phyloP scores from a whole-genome alignment of 2,329 filamentous ascomycete genomes.

The Endocalyx cinctus region DNA sequence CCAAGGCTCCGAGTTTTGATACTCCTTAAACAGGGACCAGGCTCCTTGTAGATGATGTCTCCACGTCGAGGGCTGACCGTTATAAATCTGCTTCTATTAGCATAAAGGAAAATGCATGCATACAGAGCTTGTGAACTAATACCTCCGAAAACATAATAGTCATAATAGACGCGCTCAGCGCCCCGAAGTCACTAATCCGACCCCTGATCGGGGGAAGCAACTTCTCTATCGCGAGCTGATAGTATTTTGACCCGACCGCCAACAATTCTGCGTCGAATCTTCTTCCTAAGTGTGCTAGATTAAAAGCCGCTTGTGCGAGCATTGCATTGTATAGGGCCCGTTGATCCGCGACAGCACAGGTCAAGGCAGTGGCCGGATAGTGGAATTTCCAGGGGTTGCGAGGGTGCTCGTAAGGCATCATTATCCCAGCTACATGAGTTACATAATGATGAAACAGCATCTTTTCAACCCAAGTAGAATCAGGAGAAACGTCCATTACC shows the following conservation, averaged over 20 bases:
- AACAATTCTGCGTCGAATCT: not conserved
- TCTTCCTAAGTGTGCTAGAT: not conserved
- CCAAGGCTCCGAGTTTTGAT: not conserved
- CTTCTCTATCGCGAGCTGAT: no score
- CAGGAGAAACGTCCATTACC: not conserved
- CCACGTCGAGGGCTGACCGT: not conserved
- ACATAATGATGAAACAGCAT: conserved; percentile 2
- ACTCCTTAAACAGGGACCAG: not conserved
- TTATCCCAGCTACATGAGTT: conserved; percentile 1
- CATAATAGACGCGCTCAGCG: not conserved
- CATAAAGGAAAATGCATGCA: not conserved
- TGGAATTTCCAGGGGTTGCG: conserved; percentile 2
- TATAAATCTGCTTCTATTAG: not conserved
- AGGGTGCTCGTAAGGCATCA: conserved; percentile 3
- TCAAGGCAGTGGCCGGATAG: conserved; percentile 1
- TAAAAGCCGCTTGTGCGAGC: conserved; percentile 2
- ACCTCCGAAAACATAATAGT: conserved; percentile 2
- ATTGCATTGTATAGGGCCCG: not conserved
- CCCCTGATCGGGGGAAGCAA: no score
- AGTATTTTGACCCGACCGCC: not conserved
- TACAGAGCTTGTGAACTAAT: not conserved
- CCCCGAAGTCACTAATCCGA: not conserved
- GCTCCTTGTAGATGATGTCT: conserved; percentile 1
- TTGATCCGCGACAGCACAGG: not conserved
- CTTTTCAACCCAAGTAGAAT: not conserved